These are phyloP conservation scores for Pythium biforme DNA, from an alignment of 352 stramenopile genomes.

Conservation along the genomic window DNA sequence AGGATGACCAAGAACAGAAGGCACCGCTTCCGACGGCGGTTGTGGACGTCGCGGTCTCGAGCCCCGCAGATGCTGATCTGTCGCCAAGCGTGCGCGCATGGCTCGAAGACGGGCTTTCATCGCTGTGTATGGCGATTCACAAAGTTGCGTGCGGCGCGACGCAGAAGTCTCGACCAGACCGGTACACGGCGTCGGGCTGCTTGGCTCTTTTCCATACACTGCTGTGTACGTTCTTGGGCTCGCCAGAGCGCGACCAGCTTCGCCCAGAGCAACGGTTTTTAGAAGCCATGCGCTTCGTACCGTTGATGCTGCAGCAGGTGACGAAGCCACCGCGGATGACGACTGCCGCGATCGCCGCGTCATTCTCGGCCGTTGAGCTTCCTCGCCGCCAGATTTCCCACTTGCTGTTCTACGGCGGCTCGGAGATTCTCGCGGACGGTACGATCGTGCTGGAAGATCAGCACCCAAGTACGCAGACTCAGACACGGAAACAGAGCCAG, in stretches of 20 bases:
- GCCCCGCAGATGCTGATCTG: not conserved
- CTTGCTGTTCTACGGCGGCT: slow-evolving; percentile 72
- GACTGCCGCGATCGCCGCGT: slow-evolving; percentile 9
- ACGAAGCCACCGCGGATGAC: slow-evolving; percentile 29
- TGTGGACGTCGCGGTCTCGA: not conserved
- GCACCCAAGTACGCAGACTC: slow-evolving; percentile 78
- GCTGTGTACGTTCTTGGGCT: slow-evolving; percentile 72
- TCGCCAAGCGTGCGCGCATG: slow-evolving; percentile 42
- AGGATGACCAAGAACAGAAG: slow-evolving; percentile 21
- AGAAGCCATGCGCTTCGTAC: slow-evolving; percentile 71
- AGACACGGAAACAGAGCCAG: slow-evolving; percentile 85
- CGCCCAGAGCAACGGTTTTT: slow-evolving; percentile 62
- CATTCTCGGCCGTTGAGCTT: slow-evolving; percentile 9
- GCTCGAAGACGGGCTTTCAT: slow-evolving; percentile 65
- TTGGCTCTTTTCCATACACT: slow-evolving; percentile 80
- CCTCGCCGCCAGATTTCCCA: slow-evolving; percentile 52
- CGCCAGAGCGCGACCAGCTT: slow-evolving; percentile 54
- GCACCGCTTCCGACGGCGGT: slow-evolving; percentile 6
- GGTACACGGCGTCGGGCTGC: slow-evolving; percentile 72
- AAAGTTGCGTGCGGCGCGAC: slow-evolving; percentile 81
- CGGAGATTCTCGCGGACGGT: slow-evolving; percentile 62
- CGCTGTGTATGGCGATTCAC: slow-evolving; percentile 84
- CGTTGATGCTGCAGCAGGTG: slow-evolving; percentile 69
- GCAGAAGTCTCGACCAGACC: slow-evolving; percentile 79
- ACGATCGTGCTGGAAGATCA: slow-evolving; percentile 72